A percentile compares a stretch with the other conserved stretches of the same genome.
Evolutionary conservation across 495 filamentous ascomycete species (phyloP).

Genomic region (Rhizodiscina lignyota): DNA sequence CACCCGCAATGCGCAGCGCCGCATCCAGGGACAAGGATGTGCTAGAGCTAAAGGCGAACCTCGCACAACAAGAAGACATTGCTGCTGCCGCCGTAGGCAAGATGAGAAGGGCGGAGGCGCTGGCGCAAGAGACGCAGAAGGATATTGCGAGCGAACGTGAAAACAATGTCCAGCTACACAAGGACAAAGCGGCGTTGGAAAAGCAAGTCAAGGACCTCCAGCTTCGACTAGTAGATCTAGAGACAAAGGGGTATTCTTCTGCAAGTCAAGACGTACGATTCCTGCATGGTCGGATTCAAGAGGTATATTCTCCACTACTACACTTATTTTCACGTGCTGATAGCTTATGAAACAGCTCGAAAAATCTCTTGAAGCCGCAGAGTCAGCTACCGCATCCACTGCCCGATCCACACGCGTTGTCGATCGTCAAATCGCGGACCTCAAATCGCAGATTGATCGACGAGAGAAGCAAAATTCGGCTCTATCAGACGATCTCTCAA

Average conservation of each 20-base stretch:
- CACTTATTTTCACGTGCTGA: slow-evolving; percentile 10
- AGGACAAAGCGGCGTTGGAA: slow-evolving; percentile 81
- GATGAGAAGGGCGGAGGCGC: slow-evolving; percentile 90
- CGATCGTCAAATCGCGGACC: slow-evolving; percentile 85
- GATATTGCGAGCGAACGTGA: slow-evolving; percentile 88
- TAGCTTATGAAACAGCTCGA: slow-evolving; percentile 49
- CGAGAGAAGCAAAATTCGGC: slow-evolving; percentile 70
- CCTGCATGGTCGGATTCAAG: slow-evolving; percentile 85
- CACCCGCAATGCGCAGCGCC: slow-evolving; percentile 80
- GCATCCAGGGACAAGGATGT: slow-evolving; percentile 80
- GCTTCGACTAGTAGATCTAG: slow-evolving; percentile 74
- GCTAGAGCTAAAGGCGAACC: slow-evolving; percentile 71
- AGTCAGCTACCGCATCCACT: slow-evolving; percentile 57
- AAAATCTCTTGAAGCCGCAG: slow-evolving; percentile 73
- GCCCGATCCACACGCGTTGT: slow-evolving; percentile 81
- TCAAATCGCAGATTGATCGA: slow-evolving; percentile 82
- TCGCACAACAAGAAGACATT: slow-evolving; percentile 90
- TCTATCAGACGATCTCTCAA: slow-evolving; percentile 63
- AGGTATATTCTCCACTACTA: slow-evolving; percentile 41
- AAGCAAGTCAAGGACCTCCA: slow-evolving; percentile 87
- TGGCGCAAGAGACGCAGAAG: slow-evolving; percentile 80
- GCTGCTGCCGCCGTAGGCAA: slow-evolving; percentile 87
- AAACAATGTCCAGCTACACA: slow-evolving; percentile 64
- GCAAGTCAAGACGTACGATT: slow-evolving; percentile 92
- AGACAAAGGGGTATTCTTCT: slow-evolving; percentile 91